Percentiles rank a stretch among this genome's conserved stretches.
Evolutionary conservation across 1,139 yeast species (phyloP).

Genomic region (Yamadazyma diospyri): DNA sequence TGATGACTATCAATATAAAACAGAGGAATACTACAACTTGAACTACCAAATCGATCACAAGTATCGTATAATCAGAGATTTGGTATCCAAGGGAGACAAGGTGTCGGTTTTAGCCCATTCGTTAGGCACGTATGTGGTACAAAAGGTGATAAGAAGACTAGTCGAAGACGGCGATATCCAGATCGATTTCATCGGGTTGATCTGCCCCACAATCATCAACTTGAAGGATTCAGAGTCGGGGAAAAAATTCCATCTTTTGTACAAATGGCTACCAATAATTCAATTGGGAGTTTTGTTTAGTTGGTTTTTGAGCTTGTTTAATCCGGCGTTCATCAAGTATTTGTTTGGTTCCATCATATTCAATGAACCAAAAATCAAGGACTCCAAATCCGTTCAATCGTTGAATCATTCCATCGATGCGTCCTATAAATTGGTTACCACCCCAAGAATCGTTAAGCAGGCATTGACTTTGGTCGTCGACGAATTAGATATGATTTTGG

Average conservation of each 20-base stretch:
- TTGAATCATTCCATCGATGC: constrained; percentile 41
- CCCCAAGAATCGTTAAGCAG: constrained; percentile 45
- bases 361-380: constrained; percentile 19
- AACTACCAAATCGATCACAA: constrained; percentile 55
- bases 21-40: constrained; percentile 25
- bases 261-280: constrained; percentile 32
- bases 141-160: constrained; percentile 38
- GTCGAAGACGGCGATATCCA: constrained; percentile 16
- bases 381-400: constrained; percentile 19
- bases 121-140: constrained; percentile 56
- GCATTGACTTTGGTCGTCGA: constrained; percentile 54
- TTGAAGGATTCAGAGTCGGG: constrained; percentile 55
- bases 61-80: constrained; percentile 30
- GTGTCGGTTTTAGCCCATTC: constrained; percentile 58
- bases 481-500: constrained; percentile 49
- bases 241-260: constrained; percentile 26
- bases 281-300: constrained; percentile 20
- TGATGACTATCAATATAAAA: constrained; percentile 14
- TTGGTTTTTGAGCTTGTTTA: constrained; percentile 20
- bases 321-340: constrained; percentile 17
- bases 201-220: constrained; percentile 63
- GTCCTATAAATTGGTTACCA: constrained; percentile 37
- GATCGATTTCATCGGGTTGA: constrained; percentile 48
- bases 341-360: constrained; percentile 23
- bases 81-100: constrained; percentile 1